Evolutionary conservation across 805 yeast species (phyloP), one percentile per base, ranked within the genome.

Genomic region (Schwanniomyces sp.): DNA sequence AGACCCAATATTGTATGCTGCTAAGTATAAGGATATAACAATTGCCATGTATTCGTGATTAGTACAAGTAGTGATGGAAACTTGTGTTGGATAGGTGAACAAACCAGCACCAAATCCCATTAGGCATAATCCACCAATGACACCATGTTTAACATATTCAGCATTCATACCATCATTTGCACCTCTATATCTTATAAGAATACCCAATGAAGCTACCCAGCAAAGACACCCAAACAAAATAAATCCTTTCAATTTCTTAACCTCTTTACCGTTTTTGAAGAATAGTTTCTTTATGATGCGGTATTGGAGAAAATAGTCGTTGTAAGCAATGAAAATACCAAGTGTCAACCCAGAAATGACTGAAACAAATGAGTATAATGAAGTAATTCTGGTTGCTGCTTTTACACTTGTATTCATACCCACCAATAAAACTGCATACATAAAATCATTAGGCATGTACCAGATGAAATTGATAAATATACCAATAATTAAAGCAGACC

Each of bases 21-120:
- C 73, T 53, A 81, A 70, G 64, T 79, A 81, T 36, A 83, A 62
- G 1, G 88, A 75, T 39, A 83, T 76, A 29, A 80, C 75, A 41
- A 80, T 76, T 9, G 87, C 88, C 82, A 84, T 78, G 63, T 79
- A 75, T 58, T 80, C 84, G 64, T 84, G 91, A 52, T 70, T 76
- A 30, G 81, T 76, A 47, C 79, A 71, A 0, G 88, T 72, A 58
- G 80, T 82, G 51, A 82, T 76, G 38, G 86, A 76, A 5, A 81
- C 81, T 59, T 82, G 86, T 9, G 82, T 73, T 4, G 86, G 75
- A 56, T 82, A 84, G 12, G 86, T 81, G 71, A 85, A 82, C 63
- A 85, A 79, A 14, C 88, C 88, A 39, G 88, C 88, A 56, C 89
- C 91, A 48, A 86, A 76, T 54, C 91, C 91, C 53, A 84, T 64